A percentile compares a stretch with the other conserved stretches of the same genome.
Evolutionary conservation across 371 early-diverging fungal genomes (phyloP).

Genomic region (Amoeboaphelidium protococcarum): DNA sequence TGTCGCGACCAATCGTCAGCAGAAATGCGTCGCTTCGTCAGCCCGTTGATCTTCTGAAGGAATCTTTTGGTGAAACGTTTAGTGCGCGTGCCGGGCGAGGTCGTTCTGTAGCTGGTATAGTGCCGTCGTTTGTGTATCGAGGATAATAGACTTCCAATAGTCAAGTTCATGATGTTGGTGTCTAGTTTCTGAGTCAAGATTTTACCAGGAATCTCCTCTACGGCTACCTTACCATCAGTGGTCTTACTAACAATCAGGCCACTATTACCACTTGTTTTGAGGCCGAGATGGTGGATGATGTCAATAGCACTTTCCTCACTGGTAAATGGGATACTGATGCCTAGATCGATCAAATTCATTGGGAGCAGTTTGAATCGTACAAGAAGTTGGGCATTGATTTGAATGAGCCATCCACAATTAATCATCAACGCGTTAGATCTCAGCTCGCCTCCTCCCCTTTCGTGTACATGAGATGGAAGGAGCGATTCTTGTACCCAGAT

Average conservation of each 20-base stretch:
- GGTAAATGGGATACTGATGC: constrained; percentile 6
- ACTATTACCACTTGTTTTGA: constrained; percentile 7
- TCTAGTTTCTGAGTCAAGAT: too few relatives aligned
- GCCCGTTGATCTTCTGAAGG: too few relatives aligned
- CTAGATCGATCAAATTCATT: background rate
- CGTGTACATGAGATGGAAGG: constrained; percentile 17
- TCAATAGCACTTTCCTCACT: constrained; percentile 43
- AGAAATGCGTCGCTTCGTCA: too few relatives aligned
- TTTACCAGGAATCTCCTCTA: too few relatives aligned
- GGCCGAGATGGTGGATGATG: constrained; percentile 34
- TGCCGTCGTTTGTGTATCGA: too few relatives aligned
- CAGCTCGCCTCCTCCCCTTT: background rate
- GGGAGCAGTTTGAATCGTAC: background rate
- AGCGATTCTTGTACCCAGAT: constrained; percentile 81
- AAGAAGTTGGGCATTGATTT: background rate
- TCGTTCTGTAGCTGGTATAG: too few relatives aligned
- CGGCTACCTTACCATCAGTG: constrained; percentile 51
- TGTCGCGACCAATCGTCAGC: too few relatives aligned
- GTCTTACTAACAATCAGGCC: constrained; percentile 48
- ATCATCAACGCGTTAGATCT: background rate
- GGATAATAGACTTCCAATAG: too few relatives aligned
- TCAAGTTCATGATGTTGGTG: too few relatives aligned
- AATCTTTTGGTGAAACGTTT: too few relatives aligned
- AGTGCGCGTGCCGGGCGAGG: too few relatives aligned
- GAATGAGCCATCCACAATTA: background rate